Base-by-base conservation (phyloP, 805 yeast species). In the Kuraishia floccosa region DNA sequence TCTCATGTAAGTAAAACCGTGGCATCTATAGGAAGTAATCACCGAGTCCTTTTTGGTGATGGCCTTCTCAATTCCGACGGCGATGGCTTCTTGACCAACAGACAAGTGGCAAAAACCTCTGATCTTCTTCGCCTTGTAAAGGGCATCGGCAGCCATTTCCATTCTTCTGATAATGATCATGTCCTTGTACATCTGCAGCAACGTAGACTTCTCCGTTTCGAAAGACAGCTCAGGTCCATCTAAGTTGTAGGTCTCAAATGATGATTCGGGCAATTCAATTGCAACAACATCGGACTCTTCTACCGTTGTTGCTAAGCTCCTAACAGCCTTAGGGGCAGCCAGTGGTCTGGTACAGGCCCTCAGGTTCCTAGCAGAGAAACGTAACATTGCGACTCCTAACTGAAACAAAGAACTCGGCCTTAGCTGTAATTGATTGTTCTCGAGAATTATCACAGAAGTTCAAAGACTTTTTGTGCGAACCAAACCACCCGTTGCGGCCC, bases 41-140 rank as follows among this genome's bases (percentile, higher is more conserved):
- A 91, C 75, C 40, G 93, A 72, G 61, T 91, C 98, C 44, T 78
- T 60, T 41, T 68, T 68, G 46, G 81, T 76, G 54, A 86, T 80
- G 46, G 98, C 97, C 50, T 80, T 74, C 68, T 91, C 98, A 45
- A 91, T 86, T 58, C 98, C 98, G 39, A 89, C 96, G 40, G 98
- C 96, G 61, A 91, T 75, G 41, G 98, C 98, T 67, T 91, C 98
- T 67, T 91, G 98, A 52, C 98, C 98, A 40, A 84, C 86, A 10
- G 96, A 83, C 66, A 91, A 74, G 63, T 91, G 98, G 65, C 98
- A 91, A 78, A 91, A 91, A 47, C 98, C 98, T 68, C 97, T 76
- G 52, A 91, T 87, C 66, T 89, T 86, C 71, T 91, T 91, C 50
- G 97, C 95, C 69, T 91, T 91, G 71, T 91, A 91, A 42, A 91